Conservation (phyloP, 345 rosid genomes). For the Carallia brachiata region DNA sequence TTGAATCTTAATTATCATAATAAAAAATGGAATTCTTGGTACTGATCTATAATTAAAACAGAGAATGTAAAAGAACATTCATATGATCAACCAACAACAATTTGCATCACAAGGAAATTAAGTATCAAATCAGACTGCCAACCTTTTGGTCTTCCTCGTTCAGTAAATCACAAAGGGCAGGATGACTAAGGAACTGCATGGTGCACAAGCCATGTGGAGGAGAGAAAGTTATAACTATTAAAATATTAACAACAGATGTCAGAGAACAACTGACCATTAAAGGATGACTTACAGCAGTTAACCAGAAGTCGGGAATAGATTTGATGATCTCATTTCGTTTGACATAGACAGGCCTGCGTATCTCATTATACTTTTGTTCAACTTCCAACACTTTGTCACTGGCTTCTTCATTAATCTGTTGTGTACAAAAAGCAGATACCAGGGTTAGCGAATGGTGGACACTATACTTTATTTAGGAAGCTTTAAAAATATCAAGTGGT, state of each 20-base stretch:
- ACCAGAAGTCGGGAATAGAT: conserved; percentile 31
- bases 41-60: not conserved
- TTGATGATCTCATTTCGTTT: conserved; percentile 25
- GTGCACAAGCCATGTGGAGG: not conserved
- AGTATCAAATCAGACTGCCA: not conserved
- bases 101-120: not conserved
- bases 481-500: not conserved
- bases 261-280: not conserved
- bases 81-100: not conserved
- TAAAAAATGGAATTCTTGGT: no score
- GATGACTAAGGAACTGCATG: conserved; percentile 28
- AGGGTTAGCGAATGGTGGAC: not conserved
- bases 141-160: conserved; percentile 29
- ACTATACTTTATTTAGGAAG: not conserved
- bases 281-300: conserved; percentile 22
- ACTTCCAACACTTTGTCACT: conserved; percentile 27
- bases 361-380: conserved; percentile 25
- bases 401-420: conserved; percentile 26
- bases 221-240: not conserved
- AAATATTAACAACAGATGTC: not conserved
- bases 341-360: conserved; percentile 24
- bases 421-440: not conserved
- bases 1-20: no score
- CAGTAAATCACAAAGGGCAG: conserved; percentile 21
- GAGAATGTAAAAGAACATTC: not conserved